These are phyloP conservation scores for Ophiostoma pallidulum DNA, from an alignment of 2,329 filamentous ascomycete genomes.

Conservation along the genomic window DNA sequence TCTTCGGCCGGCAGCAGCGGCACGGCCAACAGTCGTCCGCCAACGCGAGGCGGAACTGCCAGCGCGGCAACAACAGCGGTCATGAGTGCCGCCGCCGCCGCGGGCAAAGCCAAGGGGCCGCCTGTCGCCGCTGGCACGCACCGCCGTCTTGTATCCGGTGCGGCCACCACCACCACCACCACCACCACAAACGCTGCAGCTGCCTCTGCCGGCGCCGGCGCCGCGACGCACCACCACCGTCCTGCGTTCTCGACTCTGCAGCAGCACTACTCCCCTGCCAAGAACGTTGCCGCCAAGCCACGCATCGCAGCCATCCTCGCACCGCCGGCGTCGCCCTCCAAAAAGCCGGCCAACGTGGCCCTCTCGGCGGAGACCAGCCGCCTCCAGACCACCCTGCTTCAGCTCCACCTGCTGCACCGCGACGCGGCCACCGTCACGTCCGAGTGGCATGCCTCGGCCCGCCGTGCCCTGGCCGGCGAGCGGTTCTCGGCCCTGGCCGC, in stretches of 20 bases:
- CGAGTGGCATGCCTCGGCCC: constrained; percentile 50
- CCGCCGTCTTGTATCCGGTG: no score
- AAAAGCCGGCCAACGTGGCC: constrained; percentile 51
- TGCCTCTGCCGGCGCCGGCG: constrained; percentile 4
- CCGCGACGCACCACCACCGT: constrained; percentile 25
- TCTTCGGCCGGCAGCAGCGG: constrained; percentile 17
- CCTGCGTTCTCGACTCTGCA: constrained; percentile 54
- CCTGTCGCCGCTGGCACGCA: no score
- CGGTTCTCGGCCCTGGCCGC: constrained; percentile 34
- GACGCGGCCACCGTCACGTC: constrained; percentile 31
- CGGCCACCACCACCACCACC: constrained; percentile 4
- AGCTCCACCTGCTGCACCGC: constrained; percentile 55
- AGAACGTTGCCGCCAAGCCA: constrained; percentile 51
- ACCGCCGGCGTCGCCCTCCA: constrained; percentile 51
- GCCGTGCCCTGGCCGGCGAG: constrained; percentile 31
- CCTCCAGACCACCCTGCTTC: constrained; percentile 55
- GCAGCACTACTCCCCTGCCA: constrained; percentile 59
- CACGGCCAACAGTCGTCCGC: not conserved
- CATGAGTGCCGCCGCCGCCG: no score
- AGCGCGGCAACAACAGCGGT: no score
- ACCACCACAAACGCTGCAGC: constrained; percentile 5
- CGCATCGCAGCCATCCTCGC: constrained; percentile 48
- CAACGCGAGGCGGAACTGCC: constrained; percentile 15
- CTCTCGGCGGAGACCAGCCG: constrained; percentile 47
- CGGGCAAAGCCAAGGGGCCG: no score